Conservation (phyloP, 2,329 filamentous ascomycete genomes). For the Botrytis byssoidea region DNA sequence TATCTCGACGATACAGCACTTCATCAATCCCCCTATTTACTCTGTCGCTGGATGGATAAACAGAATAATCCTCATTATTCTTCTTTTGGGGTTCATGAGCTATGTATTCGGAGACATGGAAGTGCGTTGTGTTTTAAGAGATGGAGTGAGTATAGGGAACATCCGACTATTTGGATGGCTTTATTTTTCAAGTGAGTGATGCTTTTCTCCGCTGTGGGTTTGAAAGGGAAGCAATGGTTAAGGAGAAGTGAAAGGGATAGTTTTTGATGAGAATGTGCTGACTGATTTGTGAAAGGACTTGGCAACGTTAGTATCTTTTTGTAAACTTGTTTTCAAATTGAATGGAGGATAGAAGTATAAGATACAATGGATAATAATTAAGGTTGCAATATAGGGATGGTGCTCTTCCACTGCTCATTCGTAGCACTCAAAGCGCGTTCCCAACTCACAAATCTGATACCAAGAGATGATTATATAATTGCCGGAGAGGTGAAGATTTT, state of each 20-base stretch:
- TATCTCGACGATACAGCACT: constrained; percentile 47
- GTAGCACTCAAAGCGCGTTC: constrained; percentile 55
- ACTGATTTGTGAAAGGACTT: constrained; percentile 7
- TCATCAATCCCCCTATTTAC: constrained; percentile 30
- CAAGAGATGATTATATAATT: constrained; percentile 49
- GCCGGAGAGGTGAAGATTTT: constrained; percentile 52
- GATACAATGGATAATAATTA: background rate
- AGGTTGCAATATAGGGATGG: constrained; percentile 48
- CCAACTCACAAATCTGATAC: constrained; percentile 45
- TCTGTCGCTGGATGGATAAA: constrained; percentile 38
- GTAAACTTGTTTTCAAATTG: too few species aligned
- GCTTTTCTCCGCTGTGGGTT: background rate
- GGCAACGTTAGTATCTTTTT: constrained; percentile 16
- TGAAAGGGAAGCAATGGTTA: too few species aligned
- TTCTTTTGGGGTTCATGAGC: constrained; percentile 52
- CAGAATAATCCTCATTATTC: constrained; percentile 44
- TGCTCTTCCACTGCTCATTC: constrained; percentile 59
- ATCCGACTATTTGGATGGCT: constrained; percentile 53
- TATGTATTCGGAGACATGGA: constrained; percentile 51
- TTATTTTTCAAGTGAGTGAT: constrained; percentile 52
- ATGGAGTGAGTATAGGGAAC: constrained; percentile 48
- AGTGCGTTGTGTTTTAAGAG: constrained; percentile 51
- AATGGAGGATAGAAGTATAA: background rate
- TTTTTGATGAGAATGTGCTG: background rate
- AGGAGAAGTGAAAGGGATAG: too few species aligned